These are phyloP conservation scores for Penicillium goetzii DNA, from an alignment of 495 filamentous ascomycete species.

Conservation along the genomic window DNA sequence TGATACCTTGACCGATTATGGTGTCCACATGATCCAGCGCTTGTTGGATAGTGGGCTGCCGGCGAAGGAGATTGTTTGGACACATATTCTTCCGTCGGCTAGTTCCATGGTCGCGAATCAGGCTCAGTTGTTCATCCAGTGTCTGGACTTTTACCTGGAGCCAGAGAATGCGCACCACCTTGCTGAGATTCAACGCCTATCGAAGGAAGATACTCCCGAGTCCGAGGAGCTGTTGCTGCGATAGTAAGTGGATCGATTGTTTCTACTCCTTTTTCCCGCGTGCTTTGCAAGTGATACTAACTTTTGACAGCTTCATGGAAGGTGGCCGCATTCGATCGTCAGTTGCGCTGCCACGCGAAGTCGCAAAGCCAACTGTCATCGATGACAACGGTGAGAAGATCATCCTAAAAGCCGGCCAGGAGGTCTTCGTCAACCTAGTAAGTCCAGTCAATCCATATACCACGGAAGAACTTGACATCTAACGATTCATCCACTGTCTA, in stretches of 20 bases:
- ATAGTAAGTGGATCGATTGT: conserved; percentile 39
- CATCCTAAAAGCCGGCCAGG: conserved; percentile 49
- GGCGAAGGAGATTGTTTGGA: conserved; percentile 70
- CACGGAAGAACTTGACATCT: background rate
- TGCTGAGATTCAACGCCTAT: conserved; percentile 59
- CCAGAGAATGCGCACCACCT: conserved; percentile 55
- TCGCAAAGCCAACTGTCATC: conserved; percentile 43
- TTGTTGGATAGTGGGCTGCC: conserved; percentile 63
- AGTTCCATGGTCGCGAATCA: conserved; percentile 69
- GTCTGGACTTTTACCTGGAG: conserved; percentile 76
- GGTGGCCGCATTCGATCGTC: conserved; percentile 61
- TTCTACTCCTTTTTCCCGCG: background rate
- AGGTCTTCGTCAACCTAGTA: conserved; percentile 55
- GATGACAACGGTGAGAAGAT: conserved; percentile 47
- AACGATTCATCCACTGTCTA: conserved; percentile 14
- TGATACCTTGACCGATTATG: conserved; percentile 62
- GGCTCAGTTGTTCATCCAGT: conserved; percentile 71
- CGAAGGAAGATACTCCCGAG: conserved; percentile 47
- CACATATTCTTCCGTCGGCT: conserved; percentile 65
- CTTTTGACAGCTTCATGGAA: conserved; percentile 56
- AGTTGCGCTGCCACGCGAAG: conserved; percentile 56
- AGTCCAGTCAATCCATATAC: conserved; percentile 6
- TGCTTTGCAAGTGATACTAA: conserved; percentile 21
- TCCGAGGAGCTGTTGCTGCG: conserved; percentile 50
- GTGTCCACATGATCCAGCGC: conserved; percentile 69